Base-by-base conservation (phyloP, 75 land plant species). In the Ceratopteris richardii region DNA sequence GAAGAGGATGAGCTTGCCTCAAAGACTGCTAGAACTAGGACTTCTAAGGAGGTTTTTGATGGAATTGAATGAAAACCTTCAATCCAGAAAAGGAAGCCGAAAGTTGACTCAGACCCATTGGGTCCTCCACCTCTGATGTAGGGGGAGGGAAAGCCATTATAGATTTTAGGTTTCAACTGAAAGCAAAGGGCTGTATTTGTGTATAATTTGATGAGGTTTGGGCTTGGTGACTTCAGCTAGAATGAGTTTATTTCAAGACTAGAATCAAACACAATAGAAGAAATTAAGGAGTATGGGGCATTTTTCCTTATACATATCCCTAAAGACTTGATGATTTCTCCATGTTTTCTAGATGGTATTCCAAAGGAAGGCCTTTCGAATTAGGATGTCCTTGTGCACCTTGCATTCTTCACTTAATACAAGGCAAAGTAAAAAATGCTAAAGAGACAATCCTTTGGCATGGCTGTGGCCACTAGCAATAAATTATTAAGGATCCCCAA, bases 401-500 rank as follows among this genome's bases (percentile, higher is more conserved):
- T n/a, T n/a, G n/a, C n/a, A 62, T 60, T 20, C 56, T 94, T 47
- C 67, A 75, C 14, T 65, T 83, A 0, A 79, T 95, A 19, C 58
- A 72, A 44, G 82, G 83, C 44, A 95, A 95, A 80, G 99, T 86
- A 63, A 2, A n/a, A n/a, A n/a, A n/a, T n/a, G n/a, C n/a, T n/a
- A n/a, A n/a, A n/a, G n/a, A n/a, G n/a, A n/a, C n/a, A n/a, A n/a
- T n/a, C n/a, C n/a, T n/a, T n/a, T n/a, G 99, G 79, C 99, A 95
- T 74, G 99, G 99, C 19, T 95, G 86, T 84, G 99, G 96, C 21
- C 75, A 86, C 64, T 95, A 92, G 96, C 86, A 83, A 70, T 76
- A 82, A 21, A 77, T 95, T 52, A 62, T 87, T 43, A 97, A 94
- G 61, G 98, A 95, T 67, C 65, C 72, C 33, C 81, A 79, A 25